A percentile compares a stretch with the other conserved stretches of the same genome.
These are phyloP conservation scores for Colletotrichum brevisporum DNA, from an alignment of 2,329 filamentous ascomycete species.

Conservation along the genomic window DNA sequence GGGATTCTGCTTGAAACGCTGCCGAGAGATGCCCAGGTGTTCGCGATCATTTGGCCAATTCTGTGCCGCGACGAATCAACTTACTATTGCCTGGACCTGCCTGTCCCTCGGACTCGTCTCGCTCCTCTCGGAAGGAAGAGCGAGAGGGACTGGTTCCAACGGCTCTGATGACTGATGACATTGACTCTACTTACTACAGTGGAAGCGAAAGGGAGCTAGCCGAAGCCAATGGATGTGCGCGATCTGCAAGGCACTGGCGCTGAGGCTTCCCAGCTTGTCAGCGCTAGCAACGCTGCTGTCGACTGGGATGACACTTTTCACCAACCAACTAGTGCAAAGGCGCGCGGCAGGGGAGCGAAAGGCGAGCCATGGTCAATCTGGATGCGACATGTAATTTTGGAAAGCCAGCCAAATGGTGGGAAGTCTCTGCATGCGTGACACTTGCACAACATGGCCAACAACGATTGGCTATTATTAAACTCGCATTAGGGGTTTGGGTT, in stretches of 20 bases:
- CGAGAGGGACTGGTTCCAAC: not conserved
- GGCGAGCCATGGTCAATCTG: constrained; percentile 27
- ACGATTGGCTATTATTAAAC: constrained; percentile 5
- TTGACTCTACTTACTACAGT: not conserved
- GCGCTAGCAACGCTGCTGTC: constrained; percentile 30
- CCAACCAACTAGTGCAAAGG: constrained; percentile 17
- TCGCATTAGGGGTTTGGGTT: constrained; percentile 3
- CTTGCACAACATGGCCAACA: not conserved
- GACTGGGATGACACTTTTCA: constrained; percentile 20
- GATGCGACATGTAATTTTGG: constrained; percentile 30
- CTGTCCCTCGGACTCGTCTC: not conserved
- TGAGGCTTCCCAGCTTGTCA: constrained; percentile 18
- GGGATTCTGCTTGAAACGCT: constrained; percentile 7
- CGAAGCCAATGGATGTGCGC: constrained; percentile 5
- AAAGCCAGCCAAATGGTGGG: constrained; percentile 2
- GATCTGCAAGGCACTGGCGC: constrained; percentile 30
- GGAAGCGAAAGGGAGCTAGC: constrained; percentile 9
- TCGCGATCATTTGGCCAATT: constrained; percentile 4
- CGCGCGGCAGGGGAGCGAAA: not conserved
- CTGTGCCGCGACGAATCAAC: not conserved
- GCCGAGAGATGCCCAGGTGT: constrained; percentile 9
- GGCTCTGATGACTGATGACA: not conserved
- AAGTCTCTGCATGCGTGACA: constrained; percentile 9
- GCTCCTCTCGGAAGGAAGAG: not conserved
- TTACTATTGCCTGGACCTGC: not conserved